A percentile compares a stretch with the other conserved stretches of the same genome.
Evolutionary conservation across 352 stramenopile genomes (phyloP).

Genomic region (Globisporangium nunn): DNA sequence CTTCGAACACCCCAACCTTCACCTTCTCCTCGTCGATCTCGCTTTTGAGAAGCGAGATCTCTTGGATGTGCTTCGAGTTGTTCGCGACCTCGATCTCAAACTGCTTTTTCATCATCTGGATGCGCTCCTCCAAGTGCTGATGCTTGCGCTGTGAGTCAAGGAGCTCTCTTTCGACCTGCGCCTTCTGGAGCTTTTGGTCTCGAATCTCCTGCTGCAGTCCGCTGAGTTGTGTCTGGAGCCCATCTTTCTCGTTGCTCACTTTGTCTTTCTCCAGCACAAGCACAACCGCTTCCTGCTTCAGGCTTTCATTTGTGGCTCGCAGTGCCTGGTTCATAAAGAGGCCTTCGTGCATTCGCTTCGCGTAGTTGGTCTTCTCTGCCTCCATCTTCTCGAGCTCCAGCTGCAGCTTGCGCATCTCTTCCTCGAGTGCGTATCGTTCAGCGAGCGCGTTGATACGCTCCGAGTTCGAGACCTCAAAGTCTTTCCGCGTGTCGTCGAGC

Average conservation of each 20-base stretch:
- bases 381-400: slow-evolving; percentile 42
- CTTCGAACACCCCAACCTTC: slow-evolving; percentile 52
- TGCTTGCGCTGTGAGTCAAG: slow-evolving; percentile 37
- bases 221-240: slow-evolving; percentile 25
- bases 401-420: slow-evolving; percentile 58
- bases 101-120: slow-evolving; percentile 65
- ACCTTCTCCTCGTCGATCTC: slow-evolving; percentile 55
- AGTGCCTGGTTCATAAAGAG: slow-evolving; percentile 74
- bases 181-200: slow-evolving; percentile 30
- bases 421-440: slow-evolving; percentile 46
- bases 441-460: slow-evolving; percentile 59
- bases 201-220: slow-evolving; percentile 21
- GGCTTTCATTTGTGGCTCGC: slow-evolving; percentile 46
- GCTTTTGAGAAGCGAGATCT: slow-evolving; percentile 29
- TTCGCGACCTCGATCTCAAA: slow-evolving; percentile 47
- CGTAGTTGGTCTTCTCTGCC: slow-evolving; percentile 47
- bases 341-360: slow-evolving; percentile 64
- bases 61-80: slow-evolving; percentile 24
- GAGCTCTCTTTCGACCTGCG: slow-evolving; percentile 37
- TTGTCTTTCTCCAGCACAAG: slow-evolving; percentile 61
- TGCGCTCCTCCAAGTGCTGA: slow-evolving; percentile 34
- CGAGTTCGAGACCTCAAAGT: slow-evolving; percentile 63
- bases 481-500: slow-evolving; percentile 44
- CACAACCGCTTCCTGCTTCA: slow-evolving; percentile 54
- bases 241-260: slow-evolving; percentile 27